Evolutionary conservation across 495 filamentous ascomycete genomes (phyloP).

Genomic region (Hypoxylon fuscum): DNA sequence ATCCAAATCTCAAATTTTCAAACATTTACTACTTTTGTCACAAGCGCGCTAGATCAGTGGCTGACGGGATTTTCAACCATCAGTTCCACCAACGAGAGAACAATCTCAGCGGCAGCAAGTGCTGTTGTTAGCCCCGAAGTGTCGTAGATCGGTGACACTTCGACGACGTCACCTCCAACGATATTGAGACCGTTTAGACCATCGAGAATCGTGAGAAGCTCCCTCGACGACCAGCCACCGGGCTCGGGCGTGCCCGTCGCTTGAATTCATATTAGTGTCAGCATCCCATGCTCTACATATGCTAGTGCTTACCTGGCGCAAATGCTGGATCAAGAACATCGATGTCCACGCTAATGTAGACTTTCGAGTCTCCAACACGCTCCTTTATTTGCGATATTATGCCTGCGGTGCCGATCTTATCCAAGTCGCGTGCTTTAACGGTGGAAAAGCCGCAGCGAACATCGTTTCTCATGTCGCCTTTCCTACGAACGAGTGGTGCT

Average conservation of each 20-base stretch:
- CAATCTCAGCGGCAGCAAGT: constrained; percentile 68
- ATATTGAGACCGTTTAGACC: constrained; percentile 74
- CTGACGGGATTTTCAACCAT: constrained; percentile 50
- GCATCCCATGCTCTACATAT: background rate
- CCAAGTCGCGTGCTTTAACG: constrained; percentile 84
- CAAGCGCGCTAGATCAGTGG: constrained; percentile 5
- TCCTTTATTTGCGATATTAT: constrained; percentile 80
- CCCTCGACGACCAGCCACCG: constrained; percentile 86
- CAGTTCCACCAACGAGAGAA: constrained; percentile 45
- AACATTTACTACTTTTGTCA: background rate
- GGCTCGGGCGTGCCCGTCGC: constrained; percentile 89
- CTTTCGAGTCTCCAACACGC: constrained; percentile 75
- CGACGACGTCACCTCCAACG: constrained; percentile 81
- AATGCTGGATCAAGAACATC: constrained; percentile 84
- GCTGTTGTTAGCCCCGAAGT: constrained; percentile 73
- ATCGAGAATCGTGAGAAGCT: constrained; percentile 60
- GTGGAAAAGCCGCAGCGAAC: constrained; percentile 83
- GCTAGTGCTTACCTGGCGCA: constrained; percentile 45
- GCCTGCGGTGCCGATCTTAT: constrained; percentile 73
- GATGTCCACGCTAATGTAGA: constrained; percentile 89
- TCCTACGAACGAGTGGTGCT: constrained; percentile 72
- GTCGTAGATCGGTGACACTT: constrained; percentile 76
- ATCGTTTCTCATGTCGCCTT: constrained; percentile 81
- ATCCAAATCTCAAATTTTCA: constrained; percentile 22
- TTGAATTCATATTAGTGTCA: constrained; percentile 13